Conservation (phyloP, 805 yeast genomes). For the Zygoascus bituminiphila region DNA sequence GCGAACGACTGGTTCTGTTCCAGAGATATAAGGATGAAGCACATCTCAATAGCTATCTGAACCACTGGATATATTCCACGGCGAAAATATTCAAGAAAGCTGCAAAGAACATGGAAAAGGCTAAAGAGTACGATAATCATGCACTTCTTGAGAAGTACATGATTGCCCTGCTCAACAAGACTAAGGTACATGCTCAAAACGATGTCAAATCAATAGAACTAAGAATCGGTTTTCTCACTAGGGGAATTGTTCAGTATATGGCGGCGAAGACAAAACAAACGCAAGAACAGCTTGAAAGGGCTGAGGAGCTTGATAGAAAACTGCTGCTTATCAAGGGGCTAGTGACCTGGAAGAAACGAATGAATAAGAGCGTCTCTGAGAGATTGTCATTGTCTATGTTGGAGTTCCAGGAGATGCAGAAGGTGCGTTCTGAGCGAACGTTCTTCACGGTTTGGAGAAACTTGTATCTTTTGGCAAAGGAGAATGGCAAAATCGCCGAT, state of each 20-base stretch:
- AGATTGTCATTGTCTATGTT: background rate
- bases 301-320: background rate
- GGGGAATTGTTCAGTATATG: background rate
- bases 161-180: background rate
- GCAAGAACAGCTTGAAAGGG: background rate
- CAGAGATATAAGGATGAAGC: slow-evolving; percentile 2
- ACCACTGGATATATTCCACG: slow-evolving; percentile 6
- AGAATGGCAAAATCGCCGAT: background rate
- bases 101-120: background rate
- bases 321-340: background rate
- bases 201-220: background rate
- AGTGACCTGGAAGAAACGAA: background rate
- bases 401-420: slow-evolving; percentile 4
- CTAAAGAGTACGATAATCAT: background rate
- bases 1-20: slow-evolving; percentile 6
- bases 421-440: background rate
- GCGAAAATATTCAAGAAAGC: background rate
- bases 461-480: background rate
- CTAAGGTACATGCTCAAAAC: background rate
- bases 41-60: background rate
- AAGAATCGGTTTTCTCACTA: background rate
- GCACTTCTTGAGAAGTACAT: background rate
- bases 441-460: slow-evolving; percentile 10
- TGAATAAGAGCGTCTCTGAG: background rate
- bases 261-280: background rate